phyloP scores from a whole-genome alignment of 257 asterid genomes.

The Solanum virginianum region DNA sequence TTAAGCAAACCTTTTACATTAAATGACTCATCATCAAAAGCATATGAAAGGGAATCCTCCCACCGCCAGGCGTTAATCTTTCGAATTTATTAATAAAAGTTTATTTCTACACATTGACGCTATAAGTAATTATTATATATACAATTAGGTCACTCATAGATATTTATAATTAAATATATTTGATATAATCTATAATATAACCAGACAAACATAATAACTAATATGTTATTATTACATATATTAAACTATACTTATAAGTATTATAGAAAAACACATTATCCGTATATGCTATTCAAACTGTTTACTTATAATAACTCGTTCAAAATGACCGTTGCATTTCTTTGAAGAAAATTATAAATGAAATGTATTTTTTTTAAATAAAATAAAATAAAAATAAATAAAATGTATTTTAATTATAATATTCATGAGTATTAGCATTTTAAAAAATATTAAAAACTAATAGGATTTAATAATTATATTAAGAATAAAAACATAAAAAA shows the following conservation, averaged over 20 bases:
- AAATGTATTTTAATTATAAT: not conserved
- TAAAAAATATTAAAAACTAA: too few species aligned
- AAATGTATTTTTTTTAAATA: too few species aligned
- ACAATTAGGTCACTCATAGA: not conserved
- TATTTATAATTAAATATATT: not conserved
- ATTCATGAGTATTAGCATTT: too few species aligned
- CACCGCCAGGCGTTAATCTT: not conserved
- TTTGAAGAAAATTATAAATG: too few species aligned
- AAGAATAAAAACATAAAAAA: not conserved
- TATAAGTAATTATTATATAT: not conserved
- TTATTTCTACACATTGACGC: not conserved
- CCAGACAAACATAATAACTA: not conserved
- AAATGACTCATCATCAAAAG: not conserved
- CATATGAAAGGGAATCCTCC: not conserved
- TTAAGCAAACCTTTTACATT: not conserved
- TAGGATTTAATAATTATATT: too few species aligned
- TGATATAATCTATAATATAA: not conserved
- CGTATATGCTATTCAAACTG: not conserved
- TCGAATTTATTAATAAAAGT: not conserved
- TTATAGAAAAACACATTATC: not conserved
- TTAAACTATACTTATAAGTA: not conserved
- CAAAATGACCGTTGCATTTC: too few species aligned
- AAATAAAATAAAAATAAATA: too few species aligned
- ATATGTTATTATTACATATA: not conserved
- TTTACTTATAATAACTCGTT: too few species aligned